Conservation (phyloP, 2,329 filamentous ascomycete species). For the Monosporascus ibericus region DNA sequence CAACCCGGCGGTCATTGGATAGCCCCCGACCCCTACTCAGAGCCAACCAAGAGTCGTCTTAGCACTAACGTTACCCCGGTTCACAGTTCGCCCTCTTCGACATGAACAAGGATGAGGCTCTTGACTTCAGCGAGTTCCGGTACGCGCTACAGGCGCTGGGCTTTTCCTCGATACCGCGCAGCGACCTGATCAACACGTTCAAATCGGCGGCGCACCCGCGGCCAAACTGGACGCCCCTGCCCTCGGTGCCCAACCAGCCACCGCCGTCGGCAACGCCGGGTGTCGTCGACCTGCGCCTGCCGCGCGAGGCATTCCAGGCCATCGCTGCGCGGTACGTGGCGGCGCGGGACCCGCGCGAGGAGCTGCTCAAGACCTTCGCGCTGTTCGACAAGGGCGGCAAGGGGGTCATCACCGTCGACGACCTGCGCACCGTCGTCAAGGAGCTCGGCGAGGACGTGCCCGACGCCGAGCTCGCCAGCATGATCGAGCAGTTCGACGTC, state of each 20-base stretch:
- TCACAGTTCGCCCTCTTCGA: conserved; percentile 87
- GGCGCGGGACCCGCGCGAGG: conserved; percentile 79
- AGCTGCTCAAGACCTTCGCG: conserved; percentile 85
- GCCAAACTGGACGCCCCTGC: conserved; percentile 45
- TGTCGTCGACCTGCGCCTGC: conserved; percentile 64
- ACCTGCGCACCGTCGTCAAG: conserved; percentile 78
- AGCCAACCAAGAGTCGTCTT: too few relatives aligned
- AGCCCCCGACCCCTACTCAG: neutral
- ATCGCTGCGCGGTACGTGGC: conserved; percentile 77
- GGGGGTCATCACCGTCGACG: conserved; percentile 82
- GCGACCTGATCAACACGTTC: conserved; percentile 75
- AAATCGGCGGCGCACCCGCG: conserved; percentile 72
- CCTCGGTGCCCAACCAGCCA: conserved; percentile 36
- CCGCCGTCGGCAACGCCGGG: conserved; percentile 47
- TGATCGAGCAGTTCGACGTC: conserved; percentile 98
- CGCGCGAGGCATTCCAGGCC: conserved; percentile 64
- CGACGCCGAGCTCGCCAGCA: conserved; percentile 85
- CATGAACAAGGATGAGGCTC: conserved; percentile 86
- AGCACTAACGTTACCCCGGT: neutral
- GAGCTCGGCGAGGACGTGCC: conserved; percentile 90
- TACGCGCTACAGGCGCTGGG: conserved; percentile 93
- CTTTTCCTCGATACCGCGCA: conserved; percentile 76
- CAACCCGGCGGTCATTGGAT: too few relatives aligned
- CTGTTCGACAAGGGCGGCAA: conserved; percentile 92
- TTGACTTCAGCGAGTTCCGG: conserved; percentile 98